phyloP scores from a whole-genome alignment of 1,284 basidiomycete species.

The Erythrobasidium hasegawianum region DNA sequence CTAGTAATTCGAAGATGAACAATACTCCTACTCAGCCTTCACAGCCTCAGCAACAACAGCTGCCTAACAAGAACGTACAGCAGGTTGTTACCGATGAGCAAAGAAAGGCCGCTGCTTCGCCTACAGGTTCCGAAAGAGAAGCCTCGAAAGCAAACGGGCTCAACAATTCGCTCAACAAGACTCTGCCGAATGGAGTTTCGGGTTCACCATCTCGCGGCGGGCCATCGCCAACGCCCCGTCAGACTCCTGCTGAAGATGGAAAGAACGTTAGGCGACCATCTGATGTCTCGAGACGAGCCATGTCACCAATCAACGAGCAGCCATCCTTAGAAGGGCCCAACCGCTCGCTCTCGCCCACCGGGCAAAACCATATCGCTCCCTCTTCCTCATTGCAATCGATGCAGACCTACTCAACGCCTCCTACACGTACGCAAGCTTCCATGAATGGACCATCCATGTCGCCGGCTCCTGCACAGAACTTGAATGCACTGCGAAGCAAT shows the following conservation, averaged over 20 bases:
- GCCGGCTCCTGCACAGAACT: background rate
- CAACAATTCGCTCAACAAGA: slow-evolving; percentile 3
- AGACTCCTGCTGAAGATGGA: slow-evolving; percentile 7
- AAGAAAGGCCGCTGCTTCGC: slow-evolving; percentile 18
- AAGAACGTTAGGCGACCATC: slow-evolving; percentile 34
- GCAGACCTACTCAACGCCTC: slow-evolving; percentile 25
- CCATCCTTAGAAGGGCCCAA: slow-evolving; percentile 47
- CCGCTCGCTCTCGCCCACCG: slow-evolving; percentile 24
- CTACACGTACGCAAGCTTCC: slow-evolving; percentile 14
- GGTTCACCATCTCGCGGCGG: slow-evolving; percentile 15
- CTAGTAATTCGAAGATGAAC: slow-evolving; percentile 42
- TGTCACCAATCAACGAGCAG: slow-evolving; percentile 54
- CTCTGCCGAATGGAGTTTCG: background rate
- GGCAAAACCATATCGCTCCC: background rate
- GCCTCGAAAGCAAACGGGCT: slow-evolving; percentile 7
- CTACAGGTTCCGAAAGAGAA: slow-evolving; percentile 25
- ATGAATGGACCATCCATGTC: slow-evolving; percentile 19
- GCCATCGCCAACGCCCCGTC: slow-evolving; percentile 12
- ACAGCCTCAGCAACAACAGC: slow-evolving; percentile 29
- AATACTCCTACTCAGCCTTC: slow-evolving; percentile 5
- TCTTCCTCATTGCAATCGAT: slow-evolving; percentile 9
- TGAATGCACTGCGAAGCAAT: slow-evolving; percentile 23
- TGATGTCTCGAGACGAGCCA: slow-evolving; percentile 46
- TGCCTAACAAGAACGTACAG: slow-evolving; percentile 20
- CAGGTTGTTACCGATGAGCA: slow-evolving; percentile 15